A percentile compares a stretch with the other conserved stretches of the same genome.
These are phyloP conservation scores for Suhomyces vadensis DNA, from an alignment of 805 yeast genomes.

Conservation along the genomic window DNA sequence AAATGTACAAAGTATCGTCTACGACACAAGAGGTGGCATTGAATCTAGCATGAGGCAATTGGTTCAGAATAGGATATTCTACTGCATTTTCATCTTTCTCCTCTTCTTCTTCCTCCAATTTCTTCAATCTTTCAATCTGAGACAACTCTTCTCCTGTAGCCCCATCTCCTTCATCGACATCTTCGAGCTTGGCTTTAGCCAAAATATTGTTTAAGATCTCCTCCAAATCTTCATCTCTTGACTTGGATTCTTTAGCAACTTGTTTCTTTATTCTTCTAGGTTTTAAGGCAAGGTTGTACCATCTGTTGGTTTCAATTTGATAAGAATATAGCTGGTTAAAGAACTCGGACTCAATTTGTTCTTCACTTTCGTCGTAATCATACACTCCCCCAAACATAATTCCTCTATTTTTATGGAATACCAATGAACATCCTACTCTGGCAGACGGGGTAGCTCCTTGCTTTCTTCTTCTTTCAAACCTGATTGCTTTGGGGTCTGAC, in stretches of 20 bases:
- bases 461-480: conserved; percentile 89
- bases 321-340: conserved; percentile 79
- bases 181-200: conserved; percentile 69
- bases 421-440: conserved; percentile 93
- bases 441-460: conserved; percentile 91
- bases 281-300: conserved; percentile 74
- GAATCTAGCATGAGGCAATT: conserved; percentile 85
- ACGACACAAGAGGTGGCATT: conserved; percentile 83
- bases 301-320: conserved; percentile 82
- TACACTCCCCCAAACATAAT: conserved; percentile 93
- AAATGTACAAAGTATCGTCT: conserved; percentile 80
- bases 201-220: conserved; percentile 73
- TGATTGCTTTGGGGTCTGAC: conserved; percentile 67
- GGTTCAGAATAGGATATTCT: conserved; percentile 57
- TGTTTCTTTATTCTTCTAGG: conserved; percentile 55
- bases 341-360: conserved; percentile 79
- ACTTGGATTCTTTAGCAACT: conserved; percentile 42
- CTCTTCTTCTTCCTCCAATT: conserved; percentile 40
- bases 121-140: conserved; percentile 36
- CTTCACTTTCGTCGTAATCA: conserved; percentile 94
- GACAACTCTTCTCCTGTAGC: conserved; percentile 37
- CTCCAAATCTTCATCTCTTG: conserved; percentile 79
- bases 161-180: conserved; percentile 48
- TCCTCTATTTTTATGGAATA: conserved; percentile 87
- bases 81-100: conserved; percentile 39